Conservation (phyloP, 805 yeast species). For the Jamesozyma spencerorum region DNA sequence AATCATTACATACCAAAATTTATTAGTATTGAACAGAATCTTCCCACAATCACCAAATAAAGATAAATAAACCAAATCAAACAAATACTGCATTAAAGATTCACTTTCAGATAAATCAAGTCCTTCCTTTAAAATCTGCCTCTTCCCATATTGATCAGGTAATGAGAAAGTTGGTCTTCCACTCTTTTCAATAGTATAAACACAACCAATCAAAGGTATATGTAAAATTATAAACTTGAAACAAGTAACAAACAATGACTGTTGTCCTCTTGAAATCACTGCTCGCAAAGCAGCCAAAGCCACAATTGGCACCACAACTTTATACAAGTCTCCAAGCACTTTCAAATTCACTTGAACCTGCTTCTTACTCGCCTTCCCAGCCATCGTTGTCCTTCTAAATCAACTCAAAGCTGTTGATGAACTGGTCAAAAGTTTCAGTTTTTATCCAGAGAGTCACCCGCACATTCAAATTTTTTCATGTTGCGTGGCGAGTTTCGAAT, state of each 20-base stretch:
- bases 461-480: too few species aligned
- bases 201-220: slow-evolving; percentile 30
- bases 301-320: slow-evolving; percentile 21
- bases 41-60: slow-evolving; percentile 39
- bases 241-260: slow-evolving; percentile 1
- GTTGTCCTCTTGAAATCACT: slow-evolving; percentile 18
- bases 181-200: slow-evolving; percentile 38
- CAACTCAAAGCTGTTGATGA: neutral
- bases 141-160: slow-evolving; percentile 2
- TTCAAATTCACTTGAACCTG: slow-evolving; percentile 32
- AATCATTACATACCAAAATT: slow-evolving; percentile 37
- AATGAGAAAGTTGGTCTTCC: slow-evolving; percentile 39
- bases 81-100: slow-evolving; percentile 46
- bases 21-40: slow-evolving; percentile 37
- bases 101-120: slow-evolving; percentile 37
- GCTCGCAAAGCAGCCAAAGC: slow-evolving; percentile 31
- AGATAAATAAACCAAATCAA: slow-evolving; percentile 46
- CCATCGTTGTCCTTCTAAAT: slow-evolving; percentile 33
- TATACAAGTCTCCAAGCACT: slow-evolving; percentile 17
- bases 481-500: neutral
- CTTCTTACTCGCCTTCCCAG: slow-evolving; percentile 48
- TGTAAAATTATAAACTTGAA: slow-evolving; percentile 19
- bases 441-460: too few species aligned
- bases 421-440: too few species aligned
- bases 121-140: slow-evolving; percentile 37